Percentiles rank a stretch among this genome's conserved stretches.
Conservation (phyloP, 352 stramenopile species). For the Phytopythium cucurbitacearum region DNA sequence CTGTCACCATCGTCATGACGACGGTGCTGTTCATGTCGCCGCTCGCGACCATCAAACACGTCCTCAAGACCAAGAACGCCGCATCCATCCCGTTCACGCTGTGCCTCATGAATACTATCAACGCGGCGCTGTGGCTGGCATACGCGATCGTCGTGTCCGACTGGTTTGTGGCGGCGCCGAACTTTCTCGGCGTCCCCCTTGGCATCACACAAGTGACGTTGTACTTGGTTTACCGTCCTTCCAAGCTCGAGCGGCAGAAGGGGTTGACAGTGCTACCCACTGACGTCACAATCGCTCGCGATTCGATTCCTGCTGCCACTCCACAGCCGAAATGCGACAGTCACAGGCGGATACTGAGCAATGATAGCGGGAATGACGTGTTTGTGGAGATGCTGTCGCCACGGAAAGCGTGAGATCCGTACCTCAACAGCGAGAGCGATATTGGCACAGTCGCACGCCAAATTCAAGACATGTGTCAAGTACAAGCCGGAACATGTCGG, state of each 20-base stretch:
- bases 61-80: conserved; percentile 19
- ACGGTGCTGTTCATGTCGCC: conserved; percentile 51
- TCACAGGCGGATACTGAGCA: no score
- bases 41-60: conserved; percentile 38
- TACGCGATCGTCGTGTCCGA: conserved; percentile 26
- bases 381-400: no score
- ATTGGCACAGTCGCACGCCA: no score
- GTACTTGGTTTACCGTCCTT: conserved; percentile 21
- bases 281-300: neutral
- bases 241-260: neutral
- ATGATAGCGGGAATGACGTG: no score
- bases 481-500: no score
- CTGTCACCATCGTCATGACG: conserved; percentile 43
- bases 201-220: conserved; percentile 17
- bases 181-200: conserved; percentile 14
- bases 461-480: no score
- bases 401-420: no score
- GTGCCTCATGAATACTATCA: conserved; percentile 21
- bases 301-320: neutral
- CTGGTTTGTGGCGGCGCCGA: conserved; percentile 28
- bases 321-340: no score
- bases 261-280: no score
- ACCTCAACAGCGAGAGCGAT: no score
- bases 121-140: conserved; percentile 18
- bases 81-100: conserved; percentile 28